These are phyloP conservation scores for Saccharum officinarum DNA, from an alignment of 176 grass and related monocot genomes.

Conservation along the genomic window DNA sequence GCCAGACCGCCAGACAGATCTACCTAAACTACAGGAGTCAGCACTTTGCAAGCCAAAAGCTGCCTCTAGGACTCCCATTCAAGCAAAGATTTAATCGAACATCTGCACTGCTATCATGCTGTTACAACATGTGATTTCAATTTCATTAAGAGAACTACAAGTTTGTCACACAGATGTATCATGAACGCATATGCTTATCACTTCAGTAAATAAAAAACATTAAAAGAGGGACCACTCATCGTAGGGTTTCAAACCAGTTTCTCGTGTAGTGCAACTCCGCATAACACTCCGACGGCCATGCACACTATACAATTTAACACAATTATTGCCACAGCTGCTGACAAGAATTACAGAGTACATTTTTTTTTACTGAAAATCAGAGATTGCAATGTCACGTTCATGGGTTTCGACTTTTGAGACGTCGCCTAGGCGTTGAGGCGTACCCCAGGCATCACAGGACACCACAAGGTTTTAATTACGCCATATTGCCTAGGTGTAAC, in stretches of 20 bases:
- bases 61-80: neutral
- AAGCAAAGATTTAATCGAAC: conserved; percentile 11
- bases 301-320: neutral
- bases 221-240: neutral
- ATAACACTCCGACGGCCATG: neutral
- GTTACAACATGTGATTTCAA: conserved; percentile 1
- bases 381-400: neutral
- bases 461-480: neutral
- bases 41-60: neutral
- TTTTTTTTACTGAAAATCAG: neutral
- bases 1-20: too few relatives aligned
- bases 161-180: neutral
- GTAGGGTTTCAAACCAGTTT: conserved; percentile 19
- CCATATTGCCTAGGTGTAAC: neutral
- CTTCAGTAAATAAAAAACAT: neutral
- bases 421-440: neutral
- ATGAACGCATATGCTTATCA: neutral
- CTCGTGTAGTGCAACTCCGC: neutral
- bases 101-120: neutral
- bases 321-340: neutral
- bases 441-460: neutral
- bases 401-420: neutral
- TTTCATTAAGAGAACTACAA: conserved; percentile 12
- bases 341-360: conserved; percentile 14
- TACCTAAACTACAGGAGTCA: neutral